These are phyloP conservation scores for Tolypocladium capitatum DNA, from an alignment of 2,329 filamentous ascomycete species.

Conservation along the genomic window DNA sequence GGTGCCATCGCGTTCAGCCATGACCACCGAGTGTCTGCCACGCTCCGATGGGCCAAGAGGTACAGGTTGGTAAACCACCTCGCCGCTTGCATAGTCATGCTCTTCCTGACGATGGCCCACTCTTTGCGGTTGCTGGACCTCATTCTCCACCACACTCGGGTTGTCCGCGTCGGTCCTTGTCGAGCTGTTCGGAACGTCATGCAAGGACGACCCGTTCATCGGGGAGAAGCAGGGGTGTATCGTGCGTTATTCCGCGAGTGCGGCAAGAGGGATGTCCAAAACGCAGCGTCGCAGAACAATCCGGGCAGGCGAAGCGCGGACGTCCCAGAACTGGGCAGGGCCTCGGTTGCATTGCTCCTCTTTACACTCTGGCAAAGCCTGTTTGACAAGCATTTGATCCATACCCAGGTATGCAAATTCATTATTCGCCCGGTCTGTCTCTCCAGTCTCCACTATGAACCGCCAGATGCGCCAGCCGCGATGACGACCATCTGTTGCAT, in stretches of 20 bases:
- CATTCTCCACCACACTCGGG: slow-evolving; percentile 31
- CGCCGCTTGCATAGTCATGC: slow-evolving; percentile 34
- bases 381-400: not conserved
- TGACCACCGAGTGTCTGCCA: slow-evolving; percentile 37
- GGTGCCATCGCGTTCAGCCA: slow-evolving; percentile 40
- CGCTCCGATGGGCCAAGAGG: slow-evolving; percentile 34
- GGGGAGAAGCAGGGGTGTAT: slow-evolving; percentile 20
- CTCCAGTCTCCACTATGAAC: not conserved
- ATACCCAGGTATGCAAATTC: not conserved
- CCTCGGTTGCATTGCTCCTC: not conserved
- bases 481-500: slow-evolving; percentile 36
- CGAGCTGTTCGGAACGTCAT: slow-evolving; percentile 37
- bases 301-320: slow-evolving; percentile 11
- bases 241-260: slow-evolving; percentile 28
- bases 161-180: slow-evolving; percentile 32
- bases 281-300: slow-evolving; percentile 10
- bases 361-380: not conserved
- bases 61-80: slow-evolving; percentile 38
- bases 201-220: slow-evolving; percentile 29
- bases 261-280: slow-evolving; percentile 23
- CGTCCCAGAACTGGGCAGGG: slow-evolving; percentile 8
- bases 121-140: slow-evolving; percentile 31
- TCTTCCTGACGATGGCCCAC: slow-evolving; percentile 39
- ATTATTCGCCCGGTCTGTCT: too few relatives aligned
- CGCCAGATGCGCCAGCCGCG: slow-evolving; percentile 13